These are phyloP conservation scores for Croton laevigatus DNA, from an alignment of 441 rosid species.

Conservation along the genomic window DNA sequence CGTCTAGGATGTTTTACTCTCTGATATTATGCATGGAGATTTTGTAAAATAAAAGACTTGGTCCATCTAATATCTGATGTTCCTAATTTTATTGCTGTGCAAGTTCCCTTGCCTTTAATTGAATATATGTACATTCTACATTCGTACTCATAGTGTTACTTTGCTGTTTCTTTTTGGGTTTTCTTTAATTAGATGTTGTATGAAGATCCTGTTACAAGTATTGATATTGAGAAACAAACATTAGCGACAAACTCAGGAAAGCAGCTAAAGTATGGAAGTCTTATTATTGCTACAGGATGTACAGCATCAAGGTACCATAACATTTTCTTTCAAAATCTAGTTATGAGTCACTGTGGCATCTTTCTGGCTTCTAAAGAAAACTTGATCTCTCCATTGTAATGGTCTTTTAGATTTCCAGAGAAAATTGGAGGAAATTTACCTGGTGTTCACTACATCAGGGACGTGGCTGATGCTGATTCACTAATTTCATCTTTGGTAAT, in stretches of 20 bases:
- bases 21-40: not conserved
- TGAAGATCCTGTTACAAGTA: constrained; percentile 72
- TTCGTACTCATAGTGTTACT: not conserved
- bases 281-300: constrained; percentile 87
- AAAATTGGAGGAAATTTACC: constrained; percentile 84
- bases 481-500: constrained; percentile 74
- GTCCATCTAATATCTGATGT: not conserved
- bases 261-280: constrained; percentile 84
- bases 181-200: constrained; percentile 52
- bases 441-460: constrained; percentile 88
- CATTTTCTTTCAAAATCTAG: not conserved
- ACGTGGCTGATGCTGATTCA: constrained; percentile 87
- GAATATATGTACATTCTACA: constrained; percentile 4
- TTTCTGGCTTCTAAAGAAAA: not conserved
- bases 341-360: not conserved
- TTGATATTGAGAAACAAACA: constrained; percentile 75
- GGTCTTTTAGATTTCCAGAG: constrained; percentile 63
- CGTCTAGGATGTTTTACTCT: not conserved
- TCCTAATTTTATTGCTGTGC: not conserved
- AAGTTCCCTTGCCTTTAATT: not conserved
- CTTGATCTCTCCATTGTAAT: constrained; percentile 19
- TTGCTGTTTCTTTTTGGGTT: not conserved
- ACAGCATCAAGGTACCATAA: constrained; percentile 68
- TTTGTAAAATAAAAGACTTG: not conserved
- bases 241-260: constrained; percentile 71